These are phyloP conservation scores for Neurospora sp. DNA, from an alignment of 495 filamentous ascomycete genomes.

Conservation along the genomic window DNA sequence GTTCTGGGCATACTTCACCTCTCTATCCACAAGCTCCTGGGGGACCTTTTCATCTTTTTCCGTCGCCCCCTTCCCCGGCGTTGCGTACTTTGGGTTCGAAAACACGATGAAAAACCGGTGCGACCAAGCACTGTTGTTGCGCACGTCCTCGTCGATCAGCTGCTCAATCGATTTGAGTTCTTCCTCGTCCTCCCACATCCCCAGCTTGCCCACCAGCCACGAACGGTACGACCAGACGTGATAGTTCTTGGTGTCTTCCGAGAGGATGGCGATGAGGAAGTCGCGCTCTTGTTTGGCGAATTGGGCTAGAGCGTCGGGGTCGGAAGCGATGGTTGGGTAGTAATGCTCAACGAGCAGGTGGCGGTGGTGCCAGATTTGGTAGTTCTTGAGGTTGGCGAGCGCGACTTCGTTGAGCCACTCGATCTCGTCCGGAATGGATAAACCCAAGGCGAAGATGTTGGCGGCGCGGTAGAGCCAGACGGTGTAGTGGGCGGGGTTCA, in stretches of 20 bases:
- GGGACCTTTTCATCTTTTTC: conserved; percentile 42
- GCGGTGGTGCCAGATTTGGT: conserved; percentile 98
- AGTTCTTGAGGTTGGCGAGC: conserved; percentile 83
- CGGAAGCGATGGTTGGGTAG: conserved; percentile 38
- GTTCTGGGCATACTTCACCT: conserved; percentile 59
- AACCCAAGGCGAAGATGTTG: conserved; percentile 55
- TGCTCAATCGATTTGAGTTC: conserved; percentile 62
- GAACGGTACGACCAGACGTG: conserved; percentile 97
- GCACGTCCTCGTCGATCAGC: conserved; percentile 65
- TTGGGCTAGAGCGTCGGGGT: conserved; percentile 16
- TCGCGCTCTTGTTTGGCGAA: conserved; percentile 47
- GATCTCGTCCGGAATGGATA: conserved; percentile 61
- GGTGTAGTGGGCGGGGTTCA: conserved; percentile 97
- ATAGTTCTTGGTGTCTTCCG: conserved; percentile 88
- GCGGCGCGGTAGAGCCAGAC: conserved; percentile 93
- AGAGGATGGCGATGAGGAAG: conserved; percentile 76
- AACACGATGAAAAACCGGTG: conserved; percentile 91
- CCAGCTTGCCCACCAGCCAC: conserved; percentile 79
- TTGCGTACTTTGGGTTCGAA: conserved; percentile 44
- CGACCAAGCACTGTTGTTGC: conserved; percentile 96
- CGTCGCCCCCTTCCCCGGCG: conserved; percentile 34
- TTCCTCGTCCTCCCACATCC: conserved; percentile 39
- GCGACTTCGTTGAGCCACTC: conserved; percentile 78
- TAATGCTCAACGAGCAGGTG: conserved; percentile 69
- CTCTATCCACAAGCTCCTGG: conserved; percentile 56